These are phyloP conservation scores for Neofusicoccum ribis DNA, from an alignment of 2,329 filamentous ascomycete species.

Conservation along the genomic window DNA sequence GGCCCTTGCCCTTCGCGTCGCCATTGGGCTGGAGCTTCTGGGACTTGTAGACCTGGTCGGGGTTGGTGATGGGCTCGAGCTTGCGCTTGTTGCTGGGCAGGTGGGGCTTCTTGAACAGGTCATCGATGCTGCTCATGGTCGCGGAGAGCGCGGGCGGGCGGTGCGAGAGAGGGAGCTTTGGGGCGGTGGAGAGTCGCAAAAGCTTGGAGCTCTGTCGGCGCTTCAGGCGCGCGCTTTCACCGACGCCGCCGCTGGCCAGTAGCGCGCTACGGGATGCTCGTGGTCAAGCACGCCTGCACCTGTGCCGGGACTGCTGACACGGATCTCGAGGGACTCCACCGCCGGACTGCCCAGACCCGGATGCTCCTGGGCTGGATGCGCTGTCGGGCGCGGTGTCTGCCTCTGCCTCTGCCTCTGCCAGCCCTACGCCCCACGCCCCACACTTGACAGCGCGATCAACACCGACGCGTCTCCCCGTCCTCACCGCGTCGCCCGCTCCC, in stretches of 20 bases:
- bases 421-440: slow-evolving; percentile 10
- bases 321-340: too few species aligned
- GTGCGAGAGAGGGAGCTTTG: background rate
- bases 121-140: slow-evolving; percentile 61
- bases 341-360: too few species aligned
- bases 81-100: slow-evolving; percentile 58
- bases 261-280: too few species aligned
- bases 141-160: background rate
- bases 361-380: too few species aligned
- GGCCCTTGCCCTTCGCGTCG: slow-evolving; percentile 51
- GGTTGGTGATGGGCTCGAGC: slow-evolving; percentile 55
- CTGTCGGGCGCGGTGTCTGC: too few species aligned
- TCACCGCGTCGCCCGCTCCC: background rate
- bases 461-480: slow-evolving; percentile 13
- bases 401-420: too few species aligned
- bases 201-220: slow-evolving; percentile 11
- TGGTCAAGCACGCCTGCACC: too few species aligned
- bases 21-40: slow-evolving; percentile 54
- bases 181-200: background rate
- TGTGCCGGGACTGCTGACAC: too few species aligned
- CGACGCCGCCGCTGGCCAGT: too few species aligned
- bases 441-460: slow-evolving; percentile 1
- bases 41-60: slow-evolving; percentile 62
- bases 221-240: background rate
- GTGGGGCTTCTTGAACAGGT: slow-evolving; percentile 61